Evolutionary conservation across 805 yeast species (phyloP).

Genomic region (Starmerella kuoi): DNA sequence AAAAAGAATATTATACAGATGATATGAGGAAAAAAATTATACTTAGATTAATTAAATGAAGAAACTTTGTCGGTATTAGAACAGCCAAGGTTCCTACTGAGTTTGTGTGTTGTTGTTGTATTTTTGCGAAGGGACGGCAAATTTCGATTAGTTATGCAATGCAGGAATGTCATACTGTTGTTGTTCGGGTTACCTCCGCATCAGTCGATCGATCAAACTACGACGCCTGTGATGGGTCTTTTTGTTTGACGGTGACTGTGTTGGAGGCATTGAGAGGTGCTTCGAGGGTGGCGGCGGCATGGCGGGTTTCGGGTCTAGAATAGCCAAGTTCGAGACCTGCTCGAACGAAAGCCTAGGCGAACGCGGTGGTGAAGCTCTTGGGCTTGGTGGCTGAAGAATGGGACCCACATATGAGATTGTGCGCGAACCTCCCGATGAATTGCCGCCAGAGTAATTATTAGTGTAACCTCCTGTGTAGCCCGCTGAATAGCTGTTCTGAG

Average conservation of each 20-base stretch:
- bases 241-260: neutral
- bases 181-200: constrained; percentile 9
- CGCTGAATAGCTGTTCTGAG: neutral
- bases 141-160: too few species aligned
- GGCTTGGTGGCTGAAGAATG: constrained; percentile 5
- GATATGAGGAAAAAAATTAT: too few species aligned
- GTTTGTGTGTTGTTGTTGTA: too few species aligned
- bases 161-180: too few species aligned
- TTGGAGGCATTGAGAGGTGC: constrained; percentile 1
- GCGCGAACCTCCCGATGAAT: neutral
- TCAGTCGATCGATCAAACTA: constrained; percentile 16
- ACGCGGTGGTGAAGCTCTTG: constrained; percentile 1
- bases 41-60: too few species aligned
- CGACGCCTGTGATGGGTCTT: constrained; percentile 19
- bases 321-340: constrained; percentile 19
- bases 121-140: too few species aligned
- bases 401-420: constrained; percentile 15
- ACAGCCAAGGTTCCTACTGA: too few species aligned
- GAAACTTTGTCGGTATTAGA: too few species aligned
- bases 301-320: constrained; percentile 11
- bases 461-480: neutral
- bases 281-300: constrained; percentile 1
- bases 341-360: constrained; percentile 7
- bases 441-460: constrained; percentile 1
- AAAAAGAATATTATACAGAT: too few species aligned